These are phyloP conservation scores for Trametes coccinea DNA, from an alignment of 768 basidiomycete genomes.

Conservation along the genomic window DNA sequence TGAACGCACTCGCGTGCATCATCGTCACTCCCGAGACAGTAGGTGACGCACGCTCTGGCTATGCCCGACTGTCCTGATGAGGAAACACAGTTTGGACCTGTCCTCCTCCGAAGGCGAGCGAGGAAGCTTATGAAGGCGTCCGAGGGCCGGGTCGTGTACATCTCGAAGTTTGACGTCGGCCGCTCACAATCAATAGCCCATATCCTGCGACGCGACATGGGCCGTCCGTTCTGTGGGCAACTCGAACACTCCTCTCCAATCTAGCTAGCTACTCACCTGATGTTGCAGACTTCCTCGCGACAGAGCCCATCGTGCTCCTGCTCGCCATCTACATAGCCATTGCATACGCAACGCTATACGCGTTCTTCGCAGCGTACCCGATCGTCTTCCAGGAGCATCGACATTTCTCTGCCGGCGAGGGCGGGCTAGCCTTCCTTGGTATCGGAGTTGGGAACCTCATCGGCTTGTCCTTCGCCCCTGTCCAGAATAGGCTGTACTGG, in stretches of 20 bases:
- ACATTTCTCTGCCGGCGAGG: conserved; percentile 52
- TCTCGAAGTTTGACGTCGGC: conserved; percentile 50
- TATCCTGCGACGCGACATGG: conserved; percentile 50
- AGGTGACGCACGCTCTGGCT: conserved; percentile 15
- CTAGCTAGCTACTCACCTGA: neutral
- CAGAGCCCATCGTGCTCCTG: conserved; percentile 63
- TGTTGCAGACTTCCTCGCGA: conserved; percentile 53
- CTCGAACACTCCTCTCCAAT: conserved; percentile 2
- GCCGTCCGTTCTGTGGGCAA: conserved; percentile 53
- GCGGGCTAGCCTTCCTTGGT: conserved; percentile 64
- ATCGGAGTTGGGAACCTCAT: conserved; percentile 58
- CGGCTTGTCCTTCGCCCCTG: conserved; percentile 51
- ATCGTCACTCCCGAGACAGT: conserved; percentile 60
- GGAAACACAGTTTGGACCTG: conserved; percentile 53
- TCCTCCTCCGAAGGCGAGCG: conserved; percentile 57
- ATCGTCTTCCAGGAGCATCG: conserved; percentile 58
- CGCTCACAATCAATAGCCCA: conserved; percentile 44
- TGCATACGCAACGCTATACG: conserved; percentile 63
- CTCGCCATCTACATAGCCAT: conserved; percentile 61
- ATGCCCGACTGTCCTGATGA: neutral
- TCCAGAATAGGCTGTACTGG: conserved; percentile 57
- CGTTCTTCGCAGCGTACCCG: conserved; percentile 63
- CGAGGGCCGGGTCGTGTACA: conserved; percentile 43
- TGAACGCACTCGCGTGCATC: conserved; percentile 47
- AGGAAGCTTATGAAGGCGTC: conserved; percentile 43